phyloP scores from a whole-genome alignment of 108 stramenopile genomes.

The Cylindrotheca closterium region DNA sequence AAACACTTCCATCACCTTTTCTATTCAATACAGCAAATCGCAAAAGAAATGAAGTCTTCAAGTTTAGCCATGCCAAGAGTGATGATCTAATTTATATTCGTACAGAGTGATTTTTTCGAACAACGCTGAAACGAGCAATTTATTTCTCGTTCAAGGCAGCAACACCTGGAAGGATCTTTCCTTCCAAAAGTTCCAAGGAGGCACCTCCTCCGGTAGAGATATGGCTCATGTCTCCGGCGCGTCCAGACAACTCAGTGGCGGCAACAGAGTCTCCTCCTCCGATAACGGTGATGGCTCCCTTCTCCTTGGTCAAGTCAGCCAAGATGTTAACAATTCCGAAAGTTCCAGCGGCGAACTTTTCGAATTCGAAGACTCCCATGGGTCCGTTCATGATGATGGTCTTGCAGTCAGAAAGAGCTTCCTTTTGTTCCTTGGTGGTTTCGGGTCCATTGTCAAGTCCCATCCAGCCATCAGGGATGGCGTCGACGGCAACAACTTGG shows the following conservation, averaged over 20 bases:
- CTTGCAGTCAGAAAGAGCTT: conserved; percentile 87
- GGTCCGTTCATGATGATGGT: conserved; percentile 99
- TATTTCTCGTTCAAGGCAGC: conserved; percentile 94
- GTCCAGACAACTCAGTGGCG: conserved; percentile 90
- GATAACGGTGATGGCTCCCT: conserved; percentile 96
- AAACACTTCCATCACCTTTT: too few relatives aligned
- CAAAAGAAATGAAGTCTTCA: too few relatives aligned
- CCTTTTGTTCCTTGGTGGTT: conserved; percentile 84
- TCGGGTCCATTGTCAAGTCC: conserved; percentile 98
- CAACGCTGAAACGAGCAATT: conserved; percentile 11
- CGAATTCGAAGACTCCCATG: conserved; percentile 99
- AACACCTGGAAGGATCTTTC: conserved; percentile 98
- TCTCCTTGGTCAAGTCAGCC: conserved; percentile 89
- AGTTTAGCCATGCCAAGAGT: too few relatives aligned
- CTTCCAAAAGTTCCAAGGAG: conserved; percentile 97
- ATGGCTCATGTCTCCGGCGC: conserved; percentile 96
- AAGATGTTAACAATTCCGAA: conserved; percentile 94
- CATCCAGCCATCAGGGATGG: conserved; percentile 99
- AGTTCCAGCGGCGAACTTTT: conserved; percentile 93
- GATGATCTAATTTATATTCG: not conserved
- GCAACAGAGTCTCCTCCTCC: conserved; percentile 99
- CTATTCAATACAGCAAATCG: too few relatives aligned
- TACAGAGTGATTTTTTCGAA: not conserved
- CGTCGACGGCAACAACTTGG: conserved; percentile 79
- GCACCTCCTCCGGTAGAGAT: conserved; percentile 99